phyloP scores from a whole-genome alignment of 2,329 filamentous ascomycete genomes.

The Fusarium anguioides region DNA sequence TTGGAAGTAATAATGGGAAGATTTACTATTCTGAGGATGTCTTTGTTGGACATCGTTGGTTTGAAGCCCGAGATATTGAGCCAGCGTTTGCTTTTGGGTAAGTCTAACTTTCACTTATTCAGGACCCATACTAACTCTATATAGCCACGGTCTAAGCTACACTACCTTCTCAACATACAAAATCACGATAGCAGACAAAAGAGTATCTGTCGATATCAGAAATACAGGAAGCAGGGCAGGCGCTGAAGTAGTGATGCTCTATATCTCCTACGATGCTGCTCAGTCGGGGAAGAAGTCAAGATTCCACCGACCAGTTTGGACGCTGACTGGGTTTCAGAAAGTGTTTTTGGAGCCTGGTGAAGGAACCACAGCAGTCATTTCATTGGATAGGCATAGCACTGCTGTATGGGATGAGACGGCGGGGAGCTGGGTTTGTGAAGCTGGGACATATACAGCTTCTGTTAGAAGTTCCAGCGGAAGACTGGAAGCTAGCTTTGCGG shows the following conservation, averaged over 20 bases:
- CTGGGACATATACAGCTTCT: conserved; percentile 7
- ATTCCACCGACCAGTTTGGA: conserved; percentile 5
- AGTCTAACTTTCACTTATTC: rapidly evolving
- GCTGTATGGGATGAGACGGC: conserved; percentile 15
- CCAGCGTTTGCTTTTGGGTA: conserved; percentile 28
- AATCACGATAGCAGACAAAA: neutral
- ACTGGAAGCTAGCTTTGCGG: neutral
- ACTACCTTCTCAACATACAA: conserved; percentile 6
- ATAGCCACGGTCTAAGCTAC: conserved; percentile 24
- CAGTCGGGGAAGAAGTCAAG: conserved; percentile 6
- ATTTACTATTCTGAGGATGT: conserved; percentile 28
- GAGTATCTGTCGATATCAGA: neutral
- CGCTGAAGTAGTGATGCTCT: conserved; percentile 21
- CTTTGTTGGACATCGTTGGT: conserved; percentile 30
- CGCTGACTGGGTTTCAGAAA: conserved; percentile 13
- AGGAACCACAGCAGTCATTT: neutral
- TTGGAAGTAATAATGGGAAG: conserved; percentile 18
- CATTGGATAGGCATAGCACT: conserved; percentile 7
- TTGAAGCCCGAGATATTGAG: conserved; percentile 5
- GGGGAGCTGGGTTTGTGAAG: conserved; percentile 10
- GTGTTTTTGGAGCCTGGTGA: neutral
- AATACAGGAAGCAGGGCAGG: conserved; percentile 8
- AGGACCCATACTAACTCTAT: neutral
- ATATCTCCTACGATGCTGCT: neutral
- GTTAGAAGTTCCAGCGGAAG: neutral